Conservation (phyloP, 2,329 filamentous ascomycete species). For the Chaetomiaceae sp. region DNA sequence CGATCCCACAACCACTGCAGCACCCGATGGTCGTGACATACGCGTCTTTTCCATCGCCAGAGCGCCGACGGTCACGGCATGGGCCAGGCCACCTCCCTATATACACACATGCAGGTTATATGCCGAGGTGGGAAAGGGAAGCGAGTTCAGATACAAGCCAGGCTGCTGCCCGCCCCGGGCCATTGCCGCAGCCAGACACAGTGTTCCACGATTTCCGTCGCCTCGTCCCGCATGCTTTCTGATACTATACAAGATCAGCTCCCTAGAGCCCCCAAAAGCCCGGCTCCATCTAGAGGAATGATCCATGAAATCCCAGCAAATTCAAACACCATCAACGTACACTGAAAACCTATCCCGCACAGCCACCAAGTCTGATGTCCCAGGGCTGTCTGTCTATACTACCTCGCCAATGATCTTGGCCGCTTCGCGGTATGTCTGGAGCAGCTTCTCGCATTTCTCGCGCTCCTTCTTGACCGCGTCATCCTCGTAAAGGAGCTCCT, state of each 20-base stretch:
- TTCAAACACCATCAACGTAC: conserved; percentile 8
- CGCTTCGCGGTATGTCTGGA: conserved; percentile 94
- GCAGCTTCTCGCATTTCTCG: conserved; percentile 95
- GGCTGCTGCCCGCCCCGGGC: no score
- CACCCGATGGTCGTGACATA: no score
- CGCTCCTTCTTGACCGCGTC: conserved; percentile 95
- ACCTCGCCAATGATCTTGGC: conserved; percentile 98
- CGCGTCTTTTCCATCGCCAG: no score
- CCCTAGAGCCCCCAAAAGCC: neutral
- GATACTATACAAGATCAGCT: conserved; percentile 6
- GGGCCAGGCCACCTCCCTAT: no score
- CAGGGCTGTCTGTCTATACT: conserved; percentile 47
- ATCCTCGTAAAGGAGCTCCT: conserved; percentile 93
- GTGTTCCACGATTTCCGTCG: neutral
- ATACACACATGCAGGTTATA: no score
- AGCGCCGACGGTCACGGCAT: no score
- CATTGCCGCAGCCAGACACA: neutral
- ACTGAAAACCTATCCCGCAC: neutral
- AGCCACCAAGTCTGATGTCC: neutral
- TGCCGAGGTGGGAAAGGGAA: no score
- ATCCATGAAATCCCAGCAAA: conserved; percentile 1
- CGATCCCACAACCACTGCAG: no score
- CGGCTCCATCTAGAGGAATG: neutral
- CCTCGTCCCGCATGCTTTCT: neutral
- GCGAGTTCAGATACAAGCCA: no score